Conservation (phyloP, 2,329 filamentous ascomycete genomes). For the Aschersonia sp. region DNA sequence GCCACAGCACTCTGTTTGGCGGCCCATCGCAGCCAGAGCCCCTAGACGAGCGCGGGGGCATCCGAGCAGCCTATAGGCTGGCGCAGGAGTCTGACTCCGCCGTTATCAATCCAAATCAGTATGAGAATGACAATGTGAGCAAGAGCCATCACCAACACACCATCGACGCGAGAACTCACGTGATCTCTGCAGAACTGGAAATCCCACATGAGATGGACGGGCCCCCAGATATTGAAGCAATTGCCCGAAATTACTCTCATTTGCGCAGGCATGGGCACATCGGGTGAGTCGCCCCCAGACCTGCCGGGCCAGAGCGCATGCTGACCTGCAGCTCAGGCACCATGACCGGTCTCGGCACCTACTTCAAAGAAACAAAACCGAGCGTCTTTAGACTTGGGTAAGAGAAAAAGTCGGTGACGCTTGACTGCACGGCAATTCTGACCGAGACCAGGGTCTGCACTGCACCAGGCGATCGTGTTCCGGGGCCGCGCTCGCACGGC, state of each 20-base stretch:
- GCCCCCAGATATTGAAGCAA: constrained; percentile 40
- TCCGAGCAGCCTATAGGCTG: constrained; percentile 10
- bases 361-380: constrained; percentile 34
- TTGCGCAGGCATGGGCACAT: constrained; percentile 40
- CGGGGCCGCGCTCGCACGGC: constrained; percentile 39
- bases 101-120: constrained; percentile 18
- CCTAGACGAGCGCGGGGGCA: constrained; percentile 17
- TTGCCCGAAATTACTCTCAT: constrained; percentile 40
- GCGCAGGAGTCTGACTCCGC: constrained; percentile 12
- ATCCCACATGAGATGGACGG: constrained; percentile 43
- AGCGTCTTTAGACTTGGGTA: constrained; percentile 24
- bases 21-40: constrained; percentile 19
- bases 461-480: constrained; percentile 39
- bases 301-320: neutral
- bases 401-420: neutral
- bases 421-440: neutral
- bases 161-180: neutral
- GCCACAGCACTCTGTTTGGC: constrained; percentile 14
- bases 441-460: constrained; percentile 33
- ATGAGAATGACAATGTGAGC: constrained; percentile 17
- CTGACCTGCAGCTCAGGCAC: constrained; percentile 16
- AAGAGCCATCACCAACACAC: too few species aligned
- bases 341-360: constrained; percentile 34
- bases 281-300: constrained; percentile 7
- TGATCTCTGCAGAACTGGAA: constrained; percentile 28